Evolutionary conservation across 208 protist genomes (phyloP).

Genomic region (Polymyxa betae): DNA sequence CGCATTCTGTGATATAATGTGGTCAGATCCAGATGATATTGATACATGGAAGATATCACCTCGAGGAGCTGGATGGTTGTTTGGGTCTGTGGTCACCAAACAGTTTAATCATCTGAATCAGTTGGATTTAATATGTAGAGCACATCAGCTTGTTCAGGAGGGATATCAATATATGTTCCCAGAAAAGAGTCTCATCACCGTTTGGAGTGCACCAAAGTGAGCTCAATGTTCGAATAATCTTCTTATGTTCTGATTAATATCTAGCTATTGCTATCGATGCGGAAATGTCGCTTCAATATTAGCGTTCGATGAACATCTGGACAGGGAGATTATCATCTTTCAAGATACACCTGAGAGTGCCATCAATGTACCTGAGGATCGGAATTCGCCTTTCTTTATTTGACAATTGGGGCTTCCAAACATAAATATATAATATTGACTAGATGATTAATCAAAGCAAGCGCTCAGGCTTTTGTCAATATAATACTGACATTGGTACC

Average conservation of each 20-base stretch:
- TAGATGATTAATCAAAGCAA: too few species aligned
- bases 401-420: too few species aligned
- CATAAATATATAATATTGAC: too few species aligned
- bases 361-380: background rate
- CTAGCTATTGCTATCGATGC: constrained; percentile 80
- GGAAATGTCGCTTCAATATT: constrained; percentile 86
- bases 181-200: constrained; percentile 79
- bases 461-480: too few species aligned
- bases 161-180: constrained; percentile 88
- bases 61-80: constrained; percentile 85
- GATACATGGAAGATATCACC: constrained; percentile 82
- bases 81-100: constrained; percentile 75
- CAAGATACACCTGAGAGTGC: constrained; percentile 33
- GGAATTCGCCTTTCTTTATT: background rate
- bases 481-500: constrained; percentile 89
- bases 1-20: constrained; percentile 84
- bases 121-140: constrained; percentile 81
- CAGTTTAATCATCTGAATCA: constrained; percentile 81
- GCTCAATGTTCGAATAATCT: constrained; percentile 50
- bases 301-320: constrained; percentile 57
- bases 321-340: constrained; percentile 41
- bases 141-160: constrained; percentile 87
- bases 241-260: background rate
- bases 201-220: constrained; percentile 86
- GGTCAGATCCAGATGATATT: constrained; percentile 88